phyloP scores from a whole-genome alignment of 148 eudicot genomes.

The Rhododendron vialii region DNA sequence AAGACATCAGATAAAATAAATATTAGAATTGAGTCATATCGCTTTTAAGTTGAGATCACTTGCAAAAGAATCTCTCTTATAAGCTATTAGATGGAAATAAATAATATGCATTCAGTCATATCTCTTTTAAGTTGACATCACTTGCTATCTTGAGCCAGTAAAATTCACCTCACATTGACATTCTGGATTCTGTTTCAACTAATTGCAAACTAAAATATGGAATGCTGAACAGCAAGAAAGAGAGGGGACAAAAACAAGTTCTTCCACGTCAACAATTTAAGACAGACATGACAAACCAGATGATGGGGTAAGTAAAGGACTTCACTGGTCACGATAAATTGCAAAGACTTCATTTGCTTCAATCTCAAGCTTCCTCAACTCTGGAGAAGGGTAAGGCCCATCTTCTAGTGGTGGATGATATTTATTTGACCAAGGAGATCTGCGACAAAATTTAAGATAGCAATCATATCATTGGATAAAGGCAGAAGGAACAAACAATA shows the following conservation, averaged over 20 bases:
- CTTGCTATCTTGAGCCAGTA: slow-evolving; percentile 3
- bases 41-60: not conserved
- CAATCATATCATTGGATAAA: not conserved
- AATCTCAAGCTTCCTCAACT: slow-evolving; percentile 88
- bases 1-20: not conserved
- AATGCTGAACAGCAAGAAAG: not conserved
- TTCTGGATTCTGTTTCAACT: slow-evolving; percentile 14
- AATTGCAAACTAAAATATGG: slow-evolving; percentile 9
- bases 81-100: not conserved
- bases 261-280: not conserved
- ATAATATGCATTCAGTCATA: not conserved
- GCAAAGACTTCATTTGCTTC: slow-evolving; percentile 98
- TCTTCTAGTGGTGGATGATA: slow-evolving; percentile 93
- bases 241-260: not conserved
- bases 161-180: not conserved
- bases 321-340: slow-evolving; percentile 99
- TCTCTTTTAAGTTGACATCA: not conserved
- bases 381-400: slow-evolving; percentile 69
- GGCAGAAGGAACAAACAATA: not conserved
- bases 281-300: slow-evolving; percentile 9
- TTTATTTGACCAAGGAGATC: slow-evolving; percentile 97
- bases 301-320: slow-evolving; percentile 84
- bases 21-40: not conserved
- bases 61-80: not conserved
- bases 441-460: slow-evolving; percentile 20